These are phyloP conservation scores for Saksenaea vasiformis DNA, from an alignment of 371 early-diverging fungal genomes.

Conservation along the genomic window DNA sequence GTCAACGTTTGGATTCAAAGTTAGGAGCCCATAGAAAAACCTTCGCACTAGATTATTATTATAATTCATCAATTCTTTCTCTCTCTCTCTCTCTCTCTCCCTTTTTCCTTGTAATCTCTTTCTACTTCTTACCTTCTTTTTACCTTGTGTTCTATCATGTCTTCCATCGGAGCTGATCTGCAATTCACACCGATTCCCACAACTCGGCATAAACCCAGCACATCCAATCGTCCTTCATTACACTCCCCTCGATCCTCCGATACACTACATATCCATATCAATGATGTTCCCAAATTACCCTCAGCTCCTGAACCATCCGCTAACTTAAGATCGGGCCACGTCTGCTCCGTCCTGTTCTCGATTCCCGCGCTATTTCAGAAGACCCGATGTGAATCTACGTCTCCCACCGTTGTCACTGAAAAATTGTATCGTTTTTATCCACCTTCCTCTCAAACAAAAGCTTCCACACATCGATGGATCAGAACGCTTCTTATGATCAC, in stretches of 20 bases:
- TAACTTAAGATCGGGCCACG: background rate
- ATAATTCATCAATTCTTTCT: too few species aligned
- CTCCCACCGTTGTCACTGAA: background rate
- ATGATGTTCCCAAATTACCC: background rate
- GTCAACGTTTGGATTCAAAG: background rate
- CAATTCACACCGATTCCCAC: background rate
- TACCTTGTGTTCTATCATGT: too few species aligned
- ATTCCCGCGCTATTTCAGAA: background rate
- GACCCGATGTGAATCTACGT: background rate
- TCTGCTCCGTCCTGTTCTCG: background rate
- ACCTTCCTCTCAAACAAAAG: background rate
- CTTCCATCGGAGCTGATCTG: background rate
- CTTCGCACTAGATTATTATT: too few species aligned
- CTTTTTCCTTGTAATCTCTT: too few species aligned
- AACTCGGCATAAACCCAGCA: constrained; percentile 1
- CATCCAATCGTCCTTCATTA: background rate
- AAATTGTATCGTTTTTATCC: background rate
- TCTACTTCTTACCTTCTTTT: too few species aligned
- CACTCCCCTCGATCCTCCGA: background rate
- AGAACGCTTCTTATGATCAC: constrained; percentile 15
- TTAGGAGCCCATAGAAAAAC: too few species aligned
- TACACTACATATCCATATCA: background rate
- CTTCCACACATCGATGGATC: constrained; percentile 5
- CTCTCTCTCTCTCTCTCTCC: background rate
- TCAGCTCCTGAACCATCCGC: background rate